Evolutionary conservation across 495 filamentous ascomycete genomes (phyloP).

Genomic region (Lineolata rhizophorae): DNA sequence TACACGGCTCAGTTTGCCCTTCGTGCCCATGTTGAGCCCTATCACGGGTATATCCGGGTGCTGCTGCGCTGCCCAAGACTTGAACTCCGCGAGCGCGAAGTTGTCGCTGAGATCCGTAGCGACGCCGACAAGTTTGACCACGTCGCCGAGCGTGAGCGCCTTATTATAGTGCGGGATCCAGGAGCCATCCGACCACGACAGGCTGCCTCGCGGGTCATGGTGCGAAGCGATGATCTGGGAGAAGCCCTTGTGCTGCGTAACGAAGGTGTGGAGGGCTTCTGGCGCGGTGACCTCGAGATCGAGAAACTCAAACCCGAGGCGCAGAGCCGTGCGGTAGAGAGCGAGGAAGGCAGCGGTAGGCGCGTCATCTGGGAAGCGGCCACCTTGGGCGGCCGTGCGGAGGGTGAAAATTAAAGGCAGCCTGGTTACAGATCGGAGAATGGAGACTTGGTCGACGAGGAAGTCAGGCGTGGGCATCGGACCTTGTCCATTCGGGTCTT

Average conservation of each 20-base stretch:
- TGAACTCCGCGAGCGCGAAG: constrained; percentile 64
- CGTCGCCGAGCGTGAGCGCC: constrained; percentile 66
- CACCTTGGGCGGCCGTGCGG: constrained; percentile 67
- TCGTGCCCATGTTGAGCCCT: constrained; percentile 84
- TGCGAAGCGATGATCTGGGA: constrained; percentile 85
- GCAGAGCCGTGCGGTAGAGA: constrained; percentile 58
- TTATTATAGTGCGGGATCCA: constrained; percentile 78
- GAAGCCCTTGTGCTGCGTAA: constrained; percentile 45
- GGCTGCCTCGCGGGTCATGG: constrained; percentile 58
- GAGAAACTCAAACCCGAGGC: constrained; percentile 73
- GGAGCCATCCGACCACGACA: constrained; percentile 74
- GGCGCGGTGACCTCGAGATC: constrained; percentile 86
- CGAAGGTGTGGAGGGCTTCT: constrained; percentile 39
- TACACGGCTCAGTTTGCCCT: constrained; percentile 74
- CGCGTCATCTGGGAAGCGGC: constrained; percentile 63
- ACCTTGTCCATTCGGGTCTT: constrained; percentile 39
- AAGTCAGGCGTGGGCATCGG: constrained; percentile 48
- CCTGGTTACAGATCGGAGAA: constrained; percentile 44
- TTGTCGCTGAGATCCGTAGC: constrained; percentile 67
- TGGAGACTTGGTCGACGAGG: constrained; percentile 58
- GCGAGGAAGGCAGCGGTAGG: constrained; percentile 37
- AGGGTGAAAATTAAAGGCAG: constrained; percentile 88
- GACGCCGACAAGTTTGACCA: constrained; percentile 85
- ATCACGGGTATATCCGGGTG: constrained; percentile 71
- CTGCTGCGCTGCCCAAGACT: constrained; percentile 41